phyloP scores from a whole-genome alignment of 225 moss, liverwort and hornwort species.

The Pseudisothecium myosuroides region DNA sequence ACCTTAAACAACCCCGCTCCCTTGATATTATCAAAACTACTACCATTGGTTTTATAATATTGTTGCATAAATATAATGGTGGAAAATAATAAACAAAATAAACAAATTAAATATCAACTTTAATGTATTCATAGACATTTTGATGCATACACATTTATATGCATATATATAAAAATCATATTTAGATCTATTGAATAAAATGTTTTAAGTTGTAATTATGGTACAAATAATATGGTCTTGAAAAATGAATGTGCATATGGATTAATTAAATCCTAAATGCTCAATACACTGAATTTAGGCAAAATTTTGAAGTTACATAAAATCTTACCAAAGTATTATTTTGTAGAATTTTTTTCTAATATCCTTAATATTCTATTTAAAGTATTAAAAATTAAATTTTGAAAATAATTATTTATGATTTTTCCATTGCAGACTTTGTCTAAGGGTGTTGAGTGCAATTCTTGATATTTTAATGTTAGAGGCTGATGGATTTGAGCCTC shows the following conservation, averaged over 20 bases:
- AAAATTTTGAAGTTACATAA: background rate
- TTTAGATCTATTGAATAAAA: background rate
- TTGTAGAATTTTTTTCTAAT: background rate
- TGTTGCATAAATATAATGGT: background rate
- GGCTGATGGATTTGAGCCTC: background rate
- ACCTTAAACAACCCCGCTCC: background rate
- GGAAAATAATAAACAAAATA: background rate
- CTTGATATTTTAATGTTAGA: too few relatives aligned
- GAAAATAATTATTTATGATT: background rate
- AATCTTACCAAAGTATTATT: rapidly evolving
- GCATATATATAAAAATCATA: too few relatives aligned
- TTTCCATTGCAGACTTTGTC: background rate
- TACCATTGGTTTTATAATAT: too few relatives aligned
- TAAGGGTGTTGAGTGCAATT: rapidly evolving
- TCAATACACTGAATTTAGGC: background rate
- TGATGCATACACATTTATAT: too few relatives aligned
- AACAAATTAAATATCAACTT: background rate
- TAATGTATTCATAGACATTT: background rate
- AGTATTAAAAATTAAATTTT: too few relatives aligned
- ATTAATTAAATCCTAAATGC: background rate
- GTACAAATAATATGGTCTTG: background rate
- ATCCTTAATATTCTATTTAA: background rate
- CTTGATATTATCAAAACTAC: background rate
- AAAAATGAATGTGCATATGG: background rate
- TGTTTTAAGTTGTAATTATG: background rate